A percentile compares a stretch with the other conserved stretches of the same genome.
These are phyloP conservation scores for Areca catechu DNA, from an alignment of 176 grass and related monocot genomes.

Conservation along the genomic window DNA sequence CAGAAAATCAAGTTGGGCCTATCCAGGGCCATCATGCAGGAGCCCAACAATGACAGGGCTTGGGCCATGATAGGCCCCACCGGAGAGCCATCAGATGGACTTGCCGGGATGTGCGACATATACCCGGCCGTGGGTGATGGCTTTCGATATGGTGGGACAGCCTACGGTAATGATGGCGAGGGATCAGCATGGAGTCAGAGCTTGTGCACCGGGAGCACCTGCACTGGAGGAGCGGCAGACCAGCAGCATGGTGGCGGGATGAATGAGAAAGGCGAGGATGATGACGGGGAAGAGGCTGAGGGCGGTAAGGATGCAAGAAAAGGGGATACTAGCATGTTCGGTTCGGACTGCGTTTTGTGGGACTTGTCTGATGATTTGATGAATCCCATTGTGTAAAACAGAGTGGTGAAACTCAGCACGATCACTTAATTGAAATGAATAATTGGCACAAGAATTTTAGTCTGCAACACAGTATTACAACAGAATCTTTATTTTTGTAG, in stretches of 20 bases:
- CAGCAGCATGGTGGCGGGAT: background rate
- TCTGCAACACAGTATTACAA: too few species aligned
- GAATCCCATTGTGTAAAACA: slow-evolving; percentile 36
- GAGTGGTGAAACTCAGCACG: too few species aligned
- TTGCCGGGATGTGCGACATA: slow-evolving; percentile 25
- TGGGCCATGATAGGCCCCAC: slow-evolving; percentile 13
- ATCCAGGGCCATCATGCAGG: slow-evolving; percentile 62
- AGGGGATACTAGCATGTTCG: slow-evolving; percentile 26
- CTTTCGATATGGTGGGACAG: slow-evolving; percentile 1
- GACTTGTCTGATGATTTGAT: slow-evolving; percentile 70
- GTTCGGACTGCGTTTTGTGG: slow-evolving; percentile 77
- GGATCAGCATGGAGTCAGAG: slow-evolving; percentile 64
- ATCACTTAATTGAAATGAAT: too few species aligned
- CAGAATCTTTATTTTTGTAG: too few species aligned
- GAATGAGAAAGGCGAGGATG: slow-evolving; percentile 26
- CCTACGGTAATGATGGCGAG: slow-evolving; percentile 30
- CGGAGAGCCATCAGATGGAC: background rate
- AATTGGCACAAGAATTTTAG: too few species aligned
- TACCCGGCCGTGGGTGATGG: background rate
- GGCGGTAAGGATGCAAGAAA: slow-evolving; percentile 25
- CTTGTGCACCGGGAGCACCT: slow-evolving; percentile 41
- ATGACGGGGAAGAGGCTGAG: slow-evolving; percentile 42
- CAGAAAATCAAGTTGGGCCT: slow-evolving; percentile 70
- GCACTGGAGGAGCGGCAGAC: background rate
- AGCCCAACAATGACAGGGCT: slow-evolving; percentile 29